A percentile compares a stretch with the other conserved stretches of the same genome.
Evolutionary conservation across 495 filamentous ascomycete species (phyloP).

Genomic region (Mytilinidion resinicola): DNA sequence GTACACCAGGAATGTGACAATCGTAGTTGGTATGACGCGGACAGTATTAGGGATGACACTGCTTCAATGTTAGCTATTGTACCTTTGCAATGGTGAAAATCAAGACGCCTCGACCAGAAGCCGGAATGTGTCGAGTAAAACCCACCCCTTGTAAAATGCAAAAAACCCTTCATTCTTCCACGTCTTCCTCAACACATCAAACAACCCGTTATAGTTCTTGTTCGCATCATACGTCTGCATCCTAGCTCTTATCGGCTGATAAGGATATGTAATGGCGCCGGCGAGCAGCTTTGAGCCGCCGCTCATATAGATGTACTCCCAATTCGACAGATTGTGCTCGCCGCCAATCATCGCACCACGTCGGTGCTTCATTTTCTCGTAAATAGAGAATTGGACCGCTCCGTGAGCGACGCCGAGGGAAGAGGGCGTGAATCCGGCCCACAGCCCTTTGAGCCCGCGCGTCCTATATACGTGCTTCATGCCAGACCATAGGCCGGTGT

Average conservation of each 20-base stretch:
- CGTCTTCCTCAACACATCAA: conserved; percentile 65
- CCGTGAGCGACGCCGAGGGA: conserved; percentile 91
- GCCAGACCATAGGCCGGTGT: conserved; percentile 68
- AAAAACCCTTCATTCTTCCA: conserved; percentile 70
- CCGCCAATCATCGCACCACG: conserved; percentile 37
- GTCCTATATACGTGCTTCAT: conserved; percentile 52
- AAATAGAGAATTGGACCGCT: conserved; percentile 92
- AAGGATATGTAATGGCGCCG: conserved; percentile 81
- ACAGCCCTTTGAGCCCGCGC: conserved; percentile 75
- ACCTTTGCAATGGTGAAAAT: not conserved
- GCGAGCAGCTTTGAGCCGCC: conserved; percentile 82
- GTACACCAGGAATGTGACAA: conserved; percentile 97
- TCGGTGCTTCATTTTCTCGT: conserved; percentile 75
- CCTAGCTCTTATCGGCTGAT: conserved; percentile 81
- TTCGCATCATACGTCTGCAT: conserved; percentile 83
- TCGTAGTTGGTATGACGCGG: conserved; percentile 86
- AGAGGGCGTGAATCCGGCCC: conserved; percentile 73
- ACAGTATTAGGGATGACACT: conserved; percentile 74
- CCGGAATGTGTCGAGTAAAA: not conserved
- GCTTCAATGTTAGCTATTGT: conserved; percentile 4
- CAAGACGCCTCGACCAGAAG: no score
- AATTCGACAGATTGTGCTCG: conserved; percentile 52
- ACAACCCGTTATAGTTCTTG: conserved; percentile 58
- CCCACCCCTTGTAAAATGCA: conserved; percentile 82
- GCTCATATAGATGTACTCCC: conserved; percentile 71